Conservation (phyloP, 371 early-diverging fungal species). For the Apophysomyces ossiformis region DNA sequence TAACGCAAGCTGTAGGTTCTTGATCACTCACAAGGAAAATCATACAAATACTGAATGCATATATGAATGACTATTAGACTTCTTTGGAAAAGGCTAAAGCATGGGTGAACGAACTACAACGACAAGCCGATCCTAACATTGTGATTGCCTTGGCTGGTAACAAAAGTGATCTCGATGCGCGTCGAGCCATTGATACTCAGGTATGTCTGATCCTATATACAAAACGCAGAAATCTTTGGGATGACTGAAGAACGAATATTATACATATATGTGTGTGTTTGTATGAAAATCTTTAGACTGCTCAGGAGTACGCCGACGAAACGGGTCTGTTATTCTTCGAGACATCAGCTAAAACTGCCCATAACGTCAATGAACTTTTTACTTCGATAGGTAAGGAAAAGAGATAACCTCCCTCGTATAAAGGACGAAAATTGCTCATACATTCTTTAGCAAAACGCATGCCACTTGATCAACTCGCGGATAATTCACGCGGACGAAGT, state of each 20-base stretch:
- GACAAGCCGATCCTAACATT: conserved; percentile 94
- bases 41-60: conserved; percentile 18
- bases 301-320: conserved; percentile 89
- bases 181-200: conserved; percentile 75
- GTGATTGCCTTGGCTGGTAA: conserved; percentile 98
- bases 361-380: conserved; percentile 87
- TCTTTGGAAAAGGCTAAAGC: conserved; percentile 97
- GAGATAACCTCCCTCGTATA: neutral
- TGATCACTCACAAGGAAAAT: neutral
- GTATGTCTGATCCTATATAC: conserved; percentile 26
- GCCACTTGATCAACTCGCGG: conserved; percentile 52
- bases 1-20: conserved; percentile 82
- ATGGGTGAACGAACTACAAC: conserved; percentile 98
- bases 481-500: conserved; percentile 45
- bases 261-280: conserved; percentile 37
- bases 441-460: conserved; percentile 37
- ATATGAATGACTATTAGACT: conserved; percentile 47
- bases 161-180: conserved; percentile 85
- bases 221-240: too few species aligned
- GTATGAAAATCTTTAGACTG: conserved; percentile 60
- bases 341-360: conserved; percentile 93
- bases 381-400: conserved; percentile 74
- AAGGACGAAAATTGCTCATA: neutral
- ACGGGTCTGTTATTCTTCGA: conserved; percentile 88
- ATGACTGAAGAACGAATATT: too few species aligned